These are phyloP conservation scores for Aegilops umbellulata DNA, from an alignment of 176 grass and related monocot species.

Conservation along the genomic window DNA sequence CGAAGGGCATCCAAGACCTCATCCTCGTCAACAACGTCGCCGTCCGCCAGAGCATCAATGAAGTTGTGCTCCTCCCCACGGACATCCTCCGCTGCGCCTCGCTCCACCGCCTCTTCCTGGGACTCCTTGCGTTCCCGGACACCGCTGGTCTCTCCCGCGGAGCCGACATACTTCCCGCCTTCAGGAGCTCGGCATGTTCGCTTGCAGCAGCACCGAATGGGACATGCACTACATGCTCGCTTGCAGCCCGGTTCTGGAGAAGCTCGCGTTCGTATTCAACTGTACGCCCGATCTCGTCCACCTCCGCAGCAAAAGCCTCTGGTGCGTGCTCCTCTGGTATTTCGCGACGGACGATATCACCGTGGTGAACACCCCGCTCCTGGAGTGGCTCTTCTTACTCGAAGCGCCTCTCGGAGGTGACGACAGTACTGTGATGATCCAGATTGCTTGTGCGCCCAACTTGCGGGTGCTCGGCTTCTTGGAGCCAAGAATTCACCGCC, in stretches of 20 bases:
- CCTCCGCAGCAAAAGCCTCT: slow-evolving; percentile 7
- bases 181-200: not conserved
- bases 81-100: not conserved
- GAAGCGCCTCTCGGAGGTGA: not conserved
- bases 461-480: slow-evolving; percentile 9
- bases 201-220: not conserved
- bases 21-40: not conserved
- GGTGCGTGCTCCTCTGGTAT: not conserved
- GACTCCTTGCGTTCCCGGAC: not conserved
- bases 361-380: not conserved
- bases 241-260: slow-evolving; percentile 21
- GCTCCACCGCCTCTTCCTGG: not conserved
- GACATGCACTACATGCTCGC: not conserved
- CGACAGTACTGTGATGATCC: not conserved
- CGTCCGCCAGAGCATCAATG: too few relatives aligned
- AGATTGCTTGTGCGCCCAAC: not conserved
- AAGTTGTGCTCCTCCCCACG: not conserved
- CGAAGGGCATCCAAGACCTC: not conserved
- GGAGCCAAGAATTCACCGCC: not conserved
- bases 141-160: not conserved
- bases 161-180: not conserved
- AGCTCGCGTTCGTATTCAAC: not conserved
- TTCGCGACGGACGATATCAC: not conserved
- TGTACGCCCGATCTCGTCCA: not conserved
- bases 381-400: slow-evolving; percentile 3